A percentile compares a stretch with the other conserved stretches of the same genome.
These are phyloP conservation scores for Nothophoma quercina DNA, from an alignment of 2,329 filamentous ascomycete species.

Conservation along the genomic window DNA sequence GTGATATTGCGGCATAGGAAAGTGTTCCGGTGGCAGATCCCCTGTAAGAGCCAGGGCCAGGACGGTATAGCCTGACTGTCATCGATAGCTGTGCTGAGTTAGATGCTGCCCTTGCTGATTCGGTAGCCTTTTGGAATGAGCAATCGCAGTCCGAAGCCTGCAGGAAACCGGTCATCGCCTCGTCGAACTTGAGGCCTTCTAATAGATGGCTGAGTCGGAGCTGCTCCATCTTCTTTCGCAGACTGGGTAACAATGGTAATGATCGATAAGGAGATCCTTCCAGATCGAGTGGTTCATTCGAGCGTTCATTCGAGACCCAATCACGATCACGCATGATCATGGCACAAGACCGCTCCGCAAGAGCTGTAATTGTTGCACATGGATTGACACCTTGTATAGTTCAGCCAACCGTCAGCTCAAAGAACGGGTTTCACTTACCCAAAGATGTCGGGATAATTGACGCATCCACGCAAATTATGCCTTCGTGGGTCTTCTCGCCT, in stretches of 20 bases:
- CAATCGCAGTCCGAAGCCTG: background rate
- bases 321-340: slow-evolving; percentile 28
- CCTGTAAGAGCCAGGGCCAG: background rate
- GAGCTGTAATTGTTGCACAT: slow-evolving; percentile 72
- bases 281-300: background rate
- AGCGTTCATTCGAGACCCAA: slow-evolving; percentile 52
- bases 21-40: background rate
- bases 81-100: background rate
- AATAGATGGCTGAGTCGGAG: background rate
- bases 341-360: slow-evolving; percentile 70
- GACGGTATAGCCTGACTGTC: background rate
- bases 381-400: slow-evolving; percentile 69
- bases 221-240: background rate
- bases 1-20: background rate
- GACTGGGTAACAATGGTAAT: background rate
- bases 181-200: background rate
- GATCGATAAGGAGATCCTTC: background rate
- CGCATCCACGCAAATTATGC: slow-evolving; percentile 2
- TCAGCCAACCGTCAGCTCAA: too few relatives aligned
- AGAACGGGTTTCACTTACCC: background rate
- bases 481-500: slow-evolving; percentile 53
- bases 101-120: background rate
- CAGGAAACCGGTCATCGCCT: background rate
- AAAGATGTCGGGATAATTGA: slow-evolving; percentile 3
- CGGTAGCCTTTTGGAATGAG: background rate